Base-by-base conservation (phyloP, 208 protist genomes). In the Acanthamoeba triangularis region DNA sequence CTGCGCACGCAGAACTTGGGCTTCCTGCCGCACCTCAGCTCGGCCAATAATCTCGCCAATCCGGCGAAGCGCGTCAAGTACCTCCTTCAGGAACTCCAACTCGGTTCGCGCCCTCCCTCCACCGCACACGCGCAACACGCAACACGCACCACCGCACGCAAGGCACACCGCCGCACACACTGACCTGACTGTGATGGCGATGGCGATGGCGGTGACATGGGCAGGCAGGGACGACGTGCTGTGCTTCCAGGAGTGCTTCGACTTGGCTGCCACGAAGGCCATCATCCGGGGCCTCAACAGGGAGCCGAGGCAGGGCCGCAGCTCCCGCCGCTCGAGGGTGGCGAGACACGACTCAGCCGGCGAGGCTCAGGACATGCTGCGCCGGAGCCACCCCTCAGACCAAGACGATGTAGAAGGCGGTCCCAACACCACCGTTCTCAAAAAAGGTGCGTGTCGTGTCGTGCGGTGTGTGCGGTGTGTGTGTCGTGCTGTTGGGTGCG, bases 171-270 rank as follows among this genome's bases (percentile, higher is more conserved):
- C 30, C 14, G 69, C 72, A 35, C 20, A 69, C 10, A 18, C 11
- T 59, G 7, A 16, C 16, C 11, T 59, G 7, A 16, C 16, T 7
- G 11, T 59, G 7, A 59, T 59, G 52, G 16, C 52, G 52, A 18
- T 59, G 52, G 7, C 16, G 52, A 33, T 72, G 63, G 16, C 20
- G 3, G 23, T 72, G 37, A n/a, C 37, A 11, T 82, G 16, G 18
- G 18, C 47, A 85, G 76, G 76, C 23, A 49, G 23, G 25, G 76
- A 85, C 20, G 76, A 85, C 76, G 76, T 85, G 41, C 18, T 85
- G 20, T 85, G 76, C 41, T 85, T 85, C 23, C 76, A 85, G 28
- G 76, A 85, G 76, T 85, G 76, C 76, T 85, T 85, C 47, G 76
- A 85, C 44, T 85, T 49, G 76, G 44, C 13, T 5, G 76, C 76